Base-by-base conservation (phyloP, 495 filamentous ascomycete species). In the Aspergillus incahuasiensis region DNA sequence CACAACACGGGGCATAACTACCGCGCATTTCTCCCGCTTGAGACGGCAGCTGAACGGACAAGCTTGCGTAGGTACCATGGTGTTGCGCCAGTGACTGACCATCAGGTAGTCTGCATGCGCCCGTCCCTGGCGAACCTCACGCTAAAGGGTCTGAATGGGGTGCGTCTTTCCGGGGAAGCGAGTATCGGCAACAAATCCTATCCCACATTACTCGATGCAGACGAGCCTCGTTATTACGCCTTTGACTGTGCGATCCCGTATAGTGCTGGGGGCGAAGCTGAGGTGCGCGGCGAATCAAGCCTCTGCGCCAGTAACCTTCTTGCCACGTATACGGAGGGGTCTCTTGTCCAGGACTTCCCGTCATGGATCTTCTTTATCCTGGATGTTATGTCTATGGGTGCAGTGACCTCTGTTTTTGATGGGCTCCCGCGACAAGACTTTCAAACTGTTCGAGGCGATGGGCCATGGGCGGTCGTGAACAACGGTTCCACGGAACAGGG, bases 11-110 rank as follows among this genome's bases (percentile, higher is more conserved):
- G 48, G 13, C 48, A 50, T 21, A 38, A 16, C 30, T 50, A 21
- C 20, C 48, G 48, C 12, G 48, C 48, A 3, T 15, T 50, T n/a
- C 48, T 50, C 20, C 48, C 48, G 6, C 38, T 50, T 21, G 48
- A 38, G 11, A 18, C 38, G 7, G 48, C 38, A 18, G 6, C n/a
- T 3, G 28, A 35, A 38, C 48, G 48, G 21, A 50, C 25, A 5
- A 16, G 18, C 21, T 18, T 50, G 20, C 48, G 30, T 12, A 50
- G 48, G 2, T 38, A 20, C 28, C 1, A 16, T 1, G 48, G 48
- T 1, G 28, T 30, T 9, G 30, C 18, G 1, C 48, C 48, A 3
- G 30, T 50, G 15, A 50, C 38, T 28, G 48, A 50, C 21, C 48
- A 50, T 5, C 34, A 11, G 2, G 13, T 35, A 3, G 34, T 35